Base-by-base conservation (phyloP, 257 asterid genomes). In the Forsythia viridissima region DNA sequence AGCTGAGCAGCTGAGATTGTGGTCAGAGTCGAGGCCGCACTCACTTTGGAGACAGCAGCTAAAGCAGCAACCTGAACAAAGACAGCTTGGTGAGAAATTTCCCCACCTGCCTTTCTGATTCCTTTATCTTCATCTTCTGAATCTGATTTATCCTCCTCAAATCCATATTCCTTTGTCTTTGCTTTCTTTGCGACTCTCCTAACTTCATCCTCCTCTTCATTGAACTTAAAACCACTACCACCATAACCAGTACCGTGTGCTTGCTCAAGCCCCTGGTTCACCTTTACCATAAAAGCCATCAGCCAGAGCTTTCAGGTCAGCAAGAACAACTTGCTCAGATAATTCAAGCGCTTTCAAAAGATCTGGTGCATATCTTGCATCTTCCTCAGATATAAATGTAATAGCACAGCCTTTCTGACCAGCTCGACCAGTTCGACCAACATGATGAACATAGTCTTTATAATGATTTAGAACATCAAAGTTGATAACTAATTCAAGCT, bases 381-480 rank as follows among this genome's bases (percentile, higher is more conserved):
- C 97, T 4, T 93, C 98, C 73, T 93, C 96, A 1, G 95, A 88
- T 61, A 93, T 78, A 82, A 93, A 93, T 6, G 98, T 93, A 77
- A 93, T 86, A 15, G 98, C 97, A 65, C 92, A 89, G 76, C 98
- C 98, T 83, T 92, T 93, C 73, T 83, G 85, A 75, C 98, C 98
- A 59, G 98, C 98, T 57, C 98, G 91, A 63, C 98, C 98, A 10
- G 97, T 93, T 61, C 97, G 89, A 57, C 98, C 98, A 81, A 93
- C 98, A 78, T 97, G 98, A 73, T 93, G 98, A 77, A 93, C 98
- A 82, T 93, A 92, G 81, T 93, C 97, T 86, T 93, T 97, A 5
- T 93, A 93, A 81, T 93, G 98, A 87, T 92, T 93, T 30, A 97
- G 97, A 67, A 57, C 97, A 80, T 93, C 98, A 78, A 71, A 93